Conservation (phyloP, 2,329 filamentous ascomycete species). For the Penicillium sp. region DNA sequence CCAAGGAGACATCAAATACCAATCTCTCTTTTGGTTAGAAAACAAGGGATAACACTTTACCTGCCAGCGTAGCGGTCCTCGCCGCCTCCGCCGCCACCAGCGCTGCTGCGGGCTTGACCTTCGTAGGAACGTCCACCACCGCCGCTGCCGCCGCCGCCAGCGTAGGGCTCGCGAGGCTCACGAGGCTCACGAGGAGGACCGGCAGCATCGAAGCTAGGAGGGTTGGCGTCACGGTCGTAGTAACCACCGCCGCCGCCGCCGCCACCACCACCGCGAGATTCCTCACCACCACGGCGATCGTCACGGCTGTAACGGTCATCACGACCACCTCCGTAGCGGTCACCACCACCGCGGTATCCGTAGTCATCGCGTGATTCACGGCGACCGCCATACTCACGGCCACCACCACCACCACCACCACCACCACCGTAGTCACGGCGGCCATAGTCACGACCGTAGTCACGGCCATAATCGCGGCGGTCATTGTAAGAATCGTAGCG, state of each 20-base stretch:
- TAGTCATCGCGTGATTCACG: conserved; percentile 47
- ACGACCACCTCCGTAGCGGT: conserved; percentile 50
- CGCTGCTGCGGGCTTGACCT: conserved; percentile 20
- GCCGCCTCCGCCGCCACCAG: conserved; percentile 23
- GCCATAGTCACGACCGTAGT: conserved; percentile 62
- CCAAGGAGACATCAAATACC: conserved; percentile 16
- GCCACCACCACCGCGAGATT: conserved; percentile 43
- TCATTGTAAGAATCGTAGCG: conserved; percentile 53
- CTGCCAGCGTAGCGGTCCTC: conserved; percentile 44
- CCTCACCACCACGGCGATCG: conserved; percentile 45
- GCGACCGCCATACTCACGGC: conserved; percentile 49
- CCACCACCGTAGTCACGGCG: conserved; percentile 53
- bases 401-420: conserved; percentile 50
- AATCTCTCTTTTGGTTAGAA: conserved; percentile 26
- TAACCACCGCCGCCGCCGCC: conserved; percentile 38
- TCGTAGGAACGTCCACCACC: conserved; percentile 39
- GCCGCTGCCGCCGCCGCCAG: conserved; percentile 15
- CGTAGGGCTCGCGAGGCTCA: conserved; percentile 27
- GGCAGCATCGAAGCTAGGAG: conserved; percentile 46
- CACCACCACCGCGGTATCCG: conserved; percentile 39
- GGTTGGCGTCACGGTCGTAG: conserved; percentile 55
- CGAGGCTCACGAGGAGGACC: conserved; percentile 38
- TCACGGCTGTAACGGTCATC: conserved; percentile 50
- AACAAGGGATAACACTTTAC: conserved; percentile 33
- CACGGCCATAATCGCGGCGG: conserved; percentile 61